These are phyloP conservation scores for Mycena olivaceomarginata DNA, from an alignment of 768 basidiomycete genomes.

Conservation along the genomic window DNA sequence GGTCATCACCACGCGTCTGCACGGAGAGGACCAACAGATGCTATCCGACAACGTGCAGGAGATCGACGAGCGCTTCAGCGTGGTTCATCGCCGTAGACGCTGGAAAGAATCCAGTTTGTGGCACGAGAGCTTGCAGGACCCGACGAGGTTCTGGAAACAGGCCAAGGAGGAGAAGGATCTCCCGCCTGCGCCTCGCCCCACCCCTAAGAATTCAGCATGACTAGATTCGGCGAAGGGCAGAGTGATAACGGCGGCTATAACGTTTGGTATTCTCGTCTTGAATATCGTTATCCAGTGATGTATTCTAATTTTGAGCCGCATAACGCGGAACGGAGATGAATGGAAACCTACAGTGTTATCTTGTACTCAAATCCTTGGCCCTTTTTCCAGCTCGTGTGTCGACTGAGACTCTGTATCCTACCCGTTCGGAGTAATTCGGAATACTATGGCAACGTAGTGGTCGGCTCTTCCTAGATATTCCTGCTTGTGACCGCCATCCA, in stretches of 20 bases:
- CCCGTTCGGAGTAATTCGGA: too few species aligned
- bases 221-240: background rate
- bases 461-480: too few species aligned
- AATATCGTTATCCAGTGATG: background rate
- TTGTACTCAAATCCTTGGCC: too few species aligned
- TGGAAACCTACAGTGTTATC: too few species aligned
- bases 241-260: background rate
- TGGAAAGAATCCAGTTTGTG: slow-evolving; percentile 42
- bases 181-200: slow-evolving; percentile 23
- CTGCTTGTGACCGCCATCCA: too few species aligned
- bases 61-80: slow-evolving; percentile 38
- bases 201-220: background rate
- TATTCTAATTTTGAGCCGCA: background rate
- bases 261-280: background rate
- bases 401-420: too few species aligned
- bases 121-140: slow-evolving; percentile 39
- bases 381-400: too few species aligned
- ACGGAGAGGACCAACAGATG: slow-evolving; percentile 31
- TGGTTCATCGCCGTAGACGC: slow-evolving; percentile 41
- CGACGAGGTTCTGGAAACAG: slow-evolving; percentile 38
- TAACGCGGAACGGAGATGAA: too few species aligned
- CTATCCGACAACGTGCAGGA: slow-evolving; percentile 25
- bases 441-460: too few species aligned
- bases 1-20: slow-evolving; percentile 40
- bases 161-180: slow-evolving; percentile 38